Evolutionary conservation across 2,329 filamentous ascomycete genomes (phyloP).

Genomic region (Penicillium oxalicum): DNA sequence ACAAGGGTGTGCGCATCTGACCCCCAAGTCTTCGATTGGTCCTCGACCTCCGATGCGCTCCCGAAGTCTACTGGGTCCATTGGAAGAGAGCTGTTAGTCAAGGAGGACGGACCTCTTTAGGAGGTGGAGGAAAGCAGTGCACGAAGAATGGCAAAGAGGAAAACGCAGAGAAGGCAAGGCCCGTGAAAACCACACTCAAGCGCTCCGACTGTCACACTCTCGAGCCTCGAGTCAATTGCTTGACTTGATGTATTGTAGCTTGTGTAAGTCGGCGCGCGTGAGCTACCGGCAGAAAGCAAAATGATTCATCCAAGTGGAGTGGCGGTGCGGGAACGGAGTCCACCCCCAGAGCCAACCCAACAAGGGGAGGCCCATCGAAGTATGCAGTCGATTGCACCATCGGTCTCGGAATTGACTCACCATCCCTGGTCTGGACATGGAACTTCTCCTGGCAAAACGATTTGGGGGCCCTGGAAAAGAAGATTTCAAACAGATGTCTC

Average conservation of each 20-base stretch:
- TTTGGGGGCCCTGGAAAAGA: conserved; percentile 4
- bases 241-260: background rate
- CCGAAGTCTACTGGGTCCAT: conserved; percentile 36
- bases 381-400: conserved; percentile 17
- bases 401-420: conserved; percentile 22
- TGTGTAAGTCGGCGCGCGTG: background rate
- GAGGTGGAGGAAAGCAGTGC: background rate
- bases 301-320: conserved; percentile 18
- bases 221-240: background rate
- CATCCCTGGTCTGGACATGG: conserved; percentile 19
- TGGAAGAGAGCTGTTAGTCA: conserved; percentile 20
- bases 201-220: background rate
- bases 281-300: conserved; percentile 2
- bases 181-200: background rate
- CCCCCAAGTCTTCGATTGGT: conserved; percentile 30
- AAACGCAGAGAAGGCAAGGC: background rate
- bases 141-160: background rate
- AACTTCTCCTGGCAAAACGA: conserved; percentile 15
- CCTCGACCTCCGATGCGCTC: conserved; percentile 31
- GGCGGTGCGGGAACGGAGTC: conserved; percentile 19
- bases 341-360: background rate
- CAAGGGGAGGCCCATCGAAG: background rate
- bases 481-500: background rate
- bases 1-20: conserved; percentile 24
- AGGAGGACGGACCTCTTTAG: background rate